A percentile compares a stretch with the other conserved stretches of the same genome.
These are phyloP conservation scores for Colletotrichum musae DNA, from an alignment of 2,329 filamentous ascomycete species.

Conservation along the genomic window DNA sequence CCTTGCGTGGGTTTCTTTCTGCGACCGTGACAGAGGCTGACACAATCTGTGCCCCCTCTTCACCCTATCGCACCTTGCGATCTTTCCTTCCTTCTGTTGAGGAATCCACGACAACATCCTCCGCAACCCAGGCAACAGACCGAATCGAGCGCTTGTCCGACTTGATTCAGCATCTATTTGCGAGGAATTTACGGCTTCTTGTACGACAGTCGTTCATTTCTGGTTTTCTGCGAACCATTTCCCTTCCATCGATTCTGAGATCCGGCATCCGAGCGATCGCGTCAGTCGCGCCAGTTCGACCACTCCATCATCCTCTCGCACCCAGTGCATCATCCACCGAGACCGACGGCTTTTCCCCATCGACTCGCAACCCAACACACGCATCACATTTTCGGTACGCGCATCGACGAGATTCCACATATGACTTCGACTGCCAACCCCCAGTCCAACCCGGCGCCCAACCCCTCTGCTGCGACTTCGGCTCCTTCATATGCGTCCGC, in stretches of 20 bases:
- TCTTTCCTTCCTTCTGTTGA: constrained; percentile 40
- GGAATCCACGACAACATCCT: constrained; percentile 34
- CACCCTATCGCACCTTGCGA: constrained; percentile 39
- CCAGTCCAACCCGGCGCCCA: constrained; percentile 71
- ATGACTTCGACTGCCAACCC: constrained; percentile 74
- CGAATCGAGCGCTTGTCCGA: constrained; percentile 27
- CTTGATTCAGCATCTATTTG: constrained; percentile 4
- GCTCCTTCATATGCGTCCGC: constrained; percentile 77
- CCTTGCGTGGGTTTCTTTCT: constrained; percentile 37
- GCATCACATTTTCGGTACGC: constrained; percentile 18
- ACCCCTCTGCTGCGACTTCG: constrained; percentile 68
- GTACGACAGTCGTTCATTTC: constrained; percentile 39
- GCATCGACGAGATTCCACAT: constrained; percentile 56
- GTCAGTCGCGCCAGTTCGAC: constrained; percentile 35
- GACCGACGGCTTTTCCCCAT: constrained; percentile 14
- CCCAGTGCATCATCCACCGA: constrained; percentile 35
- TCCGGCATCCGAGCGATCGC: constrained; percentile 45
- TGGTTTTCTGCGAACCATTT: constrained; percentile 34
- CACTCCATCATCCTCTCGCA: constrained; percentile 37
- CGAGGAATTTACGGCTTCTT: constrained; percentile 23
- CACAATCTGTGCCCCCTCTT: constrained; percentile 34
- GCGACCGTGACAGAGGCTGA: constrained; percentile 33
- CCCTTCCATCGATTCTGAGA: constrained; percentile 48
- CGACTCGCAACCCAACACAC: constrained; percentile 31
- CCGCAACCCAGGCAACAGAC: constrained; percentile 28